phyloP scores from a whole-genome alignment of 441 rosid species.

The Jatropha podagrica region DNA sequence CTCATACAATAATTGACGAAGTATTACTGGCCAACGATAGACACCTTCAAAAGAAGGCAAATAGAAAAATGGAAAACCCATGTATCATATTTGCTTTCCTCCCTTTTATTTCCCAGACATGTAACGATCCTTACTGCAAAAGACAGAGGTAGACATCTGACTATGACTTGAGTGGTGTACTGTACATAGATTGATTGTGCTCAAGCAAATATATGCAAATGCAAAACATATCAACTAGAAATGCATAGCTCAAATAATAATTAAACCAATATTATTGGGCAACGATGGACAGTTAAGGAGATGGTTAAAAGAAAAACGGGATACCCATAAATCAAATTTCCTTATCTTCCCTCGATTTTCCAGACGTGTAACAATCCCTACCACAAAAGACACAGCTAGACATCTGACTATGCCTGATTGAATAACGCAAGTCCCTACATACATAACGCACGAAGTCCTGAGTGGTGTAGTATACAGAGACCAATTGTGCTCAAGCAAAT shows the following conservation, averaged over 20 bases:
- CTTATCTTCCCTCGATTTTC: slow-evolving; percentile 30
- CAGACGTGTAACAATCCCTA: slow-evolving; percentile 44
- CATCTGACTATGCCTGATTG: slow-evolving; percentile 42
- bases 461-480: no score
- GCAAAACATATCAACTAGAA: not conserved
- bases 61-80: slow-evolving; percentile 23
- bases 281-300: slow-evolving; percentile 54
- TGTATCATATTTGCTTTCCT: not conserved
- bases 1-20: slow-evolving; percentile 41
- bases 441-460: no score
- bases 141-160: slow-evolving; percentile 35
- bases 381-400: slow-evolving; percentile 11
- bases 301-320: slow-evolving; percentile 18
- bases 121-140: slow-evolving; percentile 38
- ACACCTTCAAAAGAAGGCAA: slow-evolving; percentile 41
- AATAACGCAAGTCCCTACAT: not conserved
- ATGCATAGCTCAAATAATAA: slow-evolving; percentile 55
- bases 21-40: slow-evolving; percentile 59
- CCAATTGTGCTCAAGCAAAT: not conserved
- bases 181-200: not conserved
- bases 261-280: slow-evolving; percentile 38
- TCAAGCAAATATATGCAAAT: not conserved
- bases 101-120: slow-evolving; percentile 13
- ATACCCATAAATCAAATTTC: slow-evolving; percentile 21
- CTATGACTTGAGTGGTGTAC: slow-evolving; percentile 13